A percentile compares a stretch with the other conserved stretches of the same genome.
These are phyloP conservation scores for Cutaneotrichosporon cutaneum DNA, from an alignment of 1,284 basidiomycete genomes.

Conservation along the genomic window DNA sequence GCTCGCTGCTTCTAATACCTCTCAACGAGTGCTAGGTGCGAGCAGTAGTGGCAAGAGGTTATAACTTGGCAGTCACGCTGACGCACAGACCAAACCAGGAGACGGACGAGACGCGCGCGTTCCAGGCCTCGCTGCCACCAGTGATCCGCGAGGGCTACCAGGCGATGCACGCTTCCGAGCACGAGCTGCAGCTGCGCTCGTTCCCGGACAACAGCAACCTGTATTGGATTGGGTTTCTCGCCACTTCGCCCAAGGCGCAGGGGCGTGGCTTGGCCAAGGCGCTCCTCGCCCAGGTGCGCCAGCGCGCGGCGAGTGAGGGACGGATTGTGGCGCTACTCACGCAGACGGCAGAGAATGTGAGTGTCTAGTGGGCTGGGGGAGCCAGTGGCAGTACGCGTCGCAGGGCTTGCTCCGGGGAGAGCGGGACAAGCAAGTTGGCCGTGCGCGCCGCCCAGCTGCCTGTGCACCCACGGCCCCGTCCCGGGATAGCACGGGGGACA, in stretches of 20 bases:
- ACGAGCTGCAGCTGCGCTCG: not conserved
- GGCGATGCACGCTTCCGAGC: not conserved
- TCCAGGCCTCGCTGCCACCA: conserved; percentile 1
- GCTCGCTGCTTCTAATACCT: too few relatives aligned
- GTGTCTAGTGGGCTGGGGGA: too few relatives aligned
- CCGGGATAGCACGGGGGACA: too few relatives aligned
- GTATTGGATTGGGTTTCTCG: conserved; percentile 12
- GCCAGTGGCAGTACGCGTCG: too few relatives aligned
- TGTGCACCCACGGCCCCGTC: too few relatives aligned
- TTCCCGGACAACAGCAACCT: conserved; percentile 5
- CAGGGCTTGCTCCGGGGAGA: too few relatives aligned
- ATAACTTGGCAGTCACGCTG: too few relatives aligned
- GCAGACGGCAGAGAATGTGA: conserved; percentile 3
- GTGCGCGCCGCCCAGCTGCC: too few relatives aligned
- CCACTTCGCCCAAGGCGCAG: conserved; percentile 9
- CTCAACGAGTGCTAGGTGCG: too few relatives aligned
- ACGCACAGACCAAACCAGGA: conserved; percentile 7
- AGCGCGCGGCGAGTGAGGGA: not conserved
- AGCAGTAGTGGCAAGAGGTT: too few relatives aligned
- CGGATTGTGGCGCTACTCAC: not conserved
- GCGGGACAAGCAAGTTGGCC: too few relatives aligned
- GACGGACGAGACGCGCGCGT: conserved; percentile 8
- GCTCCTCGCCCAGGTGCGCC: not conserved
- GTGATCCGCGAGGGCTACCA: not conserved
- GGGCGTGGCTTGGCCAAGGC: conserved; percentile 7